phyloP scores from a whole-genome alignment of 106 monocot species.

The Allium fistulosum region DNA sequence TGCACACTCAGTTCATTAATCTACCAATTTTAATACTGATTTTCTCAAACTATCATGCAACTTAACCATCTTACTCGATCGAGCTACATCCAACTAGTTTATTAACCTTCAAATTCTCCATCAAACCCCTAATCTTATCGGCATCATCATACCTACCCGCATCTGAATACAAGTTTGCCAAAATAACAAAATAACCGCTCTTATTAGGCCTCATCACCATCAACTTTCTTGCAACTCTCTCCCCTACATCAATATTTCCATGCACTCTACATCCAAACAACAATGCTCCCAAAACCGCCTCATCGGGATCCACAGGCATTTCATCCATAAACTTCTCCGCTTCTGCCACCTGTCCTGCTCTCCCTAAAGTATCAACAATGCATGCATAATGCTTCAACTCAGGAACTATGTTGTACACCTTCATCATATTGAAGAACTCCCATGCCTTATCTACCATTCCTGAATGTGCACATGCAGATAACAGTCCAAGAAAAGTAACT shows the following conservation, averaged over 20 bases:
- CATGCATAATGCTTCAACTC: constrained; percentile 63
- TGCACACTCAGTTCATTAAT: too few species aligned
- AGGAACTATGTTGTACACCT: constrained; percentile 33
- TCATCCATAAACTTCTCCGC: constrained; percentile 44
- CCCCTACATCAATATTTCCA: constrained; percentile 58
- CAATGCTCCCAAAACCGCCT: constrained; percentile 66
- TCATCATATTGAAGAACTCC: constrained; percentile 36
- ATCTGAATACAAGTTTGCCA: constrained; percentile 70
- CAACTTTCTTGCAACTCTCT: constrained; percentile 29
- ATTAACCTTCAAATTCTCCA: constrained; percentile 43
- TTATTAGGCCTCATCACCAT: constrained; percentile 60
- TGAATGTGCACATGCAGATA: constrained; percentile 61
- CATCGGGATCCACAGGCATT: constrained; percentile 66
- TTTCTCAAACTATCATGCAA: too few species aligned
- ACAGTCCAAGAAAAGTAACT: constrained; percentile 56
- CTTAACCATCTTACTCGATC: constrained; percentile 11
- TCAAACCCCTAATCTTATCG: constrained; percentile 37
- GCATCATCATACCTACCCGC: constrained; percentile 41
- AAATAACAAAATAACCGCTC: constrained; percentile 58
- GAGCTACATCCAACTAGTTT: constrained; percentile 44
- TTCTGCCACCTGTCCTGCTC: constrained; percentile 35
- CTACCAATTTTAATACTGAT: too few species aligned
- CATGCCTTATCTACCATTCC: constrained; percentile 60
- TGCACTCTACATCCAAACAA: constrained; percentile 59
- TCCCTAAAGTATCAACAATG: constrained; percentile 60